Conservation (phyloP, 495 filamentous ascomycete genomes). For the Beverwykella pulmonaria region DNA sequence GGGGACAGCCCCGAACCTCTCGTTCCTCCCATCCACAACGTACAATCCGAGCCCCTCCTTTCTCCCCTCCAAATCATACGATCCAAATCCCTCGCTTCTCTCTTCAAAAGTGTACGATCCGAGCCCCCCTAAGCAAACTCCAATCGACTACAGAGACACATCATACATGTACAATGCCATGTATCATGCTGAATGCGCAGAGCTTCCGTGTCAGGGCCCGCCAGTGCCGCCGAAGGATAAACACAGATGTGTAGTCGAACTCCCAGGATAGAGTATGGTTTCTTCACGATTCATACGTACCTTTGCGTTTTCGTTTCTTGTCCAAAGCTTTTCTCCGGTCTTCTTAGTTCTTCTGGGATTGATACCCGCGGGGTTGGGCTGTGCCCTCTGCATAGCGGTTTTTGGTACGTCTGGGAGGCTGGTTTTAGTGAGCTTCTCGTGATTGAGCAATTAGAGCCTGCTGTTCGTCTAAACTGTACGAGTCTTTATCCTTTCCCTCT, state of each 20-base stretch:
- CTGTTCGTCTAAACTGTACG: not conserved
- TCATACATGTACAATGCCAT: not conserved
- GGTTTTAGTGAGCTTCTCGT: not conserved
- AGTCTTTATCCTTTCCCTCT: not conserved
- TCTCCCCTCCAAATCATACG: no score
- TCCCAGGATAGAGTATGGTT: conserved; percentile 9
- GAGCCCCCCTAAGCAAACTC: no score
- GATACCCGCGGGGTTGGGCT: conserved; percentile 5
- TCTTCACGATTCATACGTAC: not conserved
- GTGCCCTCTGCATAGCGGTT: not conserved
- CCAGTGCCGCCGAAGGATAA: conserved; percentile 17
- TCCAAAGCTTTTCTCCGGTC: not conserved
- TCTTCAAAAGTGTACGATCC: no score
- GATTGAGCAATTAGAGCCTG: not conserved
- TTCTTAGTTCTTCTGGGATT: not conserved
- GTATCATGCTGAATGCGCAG: not conserved
- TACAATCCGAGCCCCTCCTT: conserved; percentile 3
- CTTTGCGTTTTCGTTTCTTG: conserved; percentile 2
- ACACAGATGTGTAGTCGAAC: conserved; percentile 20
- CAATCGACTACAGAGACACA: not conserved
- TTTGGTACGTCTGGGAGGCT: not conserved
- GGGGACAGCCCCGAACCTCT: not conserved
- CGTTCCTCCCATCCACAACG: not conserved
- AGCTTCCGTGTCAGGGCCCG: conserved; percentile 17
- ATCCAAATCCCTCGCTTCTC: no score